Base-by-base conservation (phyloP, 331 rosid genomes). In the Pyrus hybrid region DNA sequence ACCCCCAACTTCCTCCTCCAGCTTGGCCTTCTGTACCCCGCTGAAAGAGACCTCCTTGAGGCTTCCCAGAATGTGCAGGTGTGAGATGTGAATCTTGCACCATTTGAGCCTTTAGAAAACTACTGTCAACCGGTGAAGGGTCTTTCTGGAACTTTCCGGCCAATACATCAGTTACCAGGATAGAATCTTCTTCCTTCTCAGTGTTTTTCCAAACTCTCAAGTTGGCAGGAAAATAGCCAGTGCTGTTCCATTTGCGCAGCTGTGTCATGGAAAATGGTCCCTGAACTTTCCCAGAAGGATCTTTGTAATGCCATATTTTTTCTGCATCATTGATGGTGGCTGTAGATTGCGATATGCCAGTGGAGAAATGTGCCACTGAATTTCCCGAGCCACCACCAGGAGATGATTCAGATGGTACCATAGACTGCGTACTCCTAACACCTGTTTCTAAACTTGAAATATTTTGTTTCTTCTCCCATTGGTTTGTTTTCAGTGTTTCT, bases 251-350 rank as follows among this genome's bases (percentile, higher is more conserved):
- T 79, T 95, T 95, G 25, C 99, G 93, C 32, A 95, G 83, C 82
- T 95, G 99, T 69, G 83, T 82, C 73, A 91, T 88, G 30, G 98
- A 95, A 88, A 95, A 95, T 56, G 99, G 98, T 68, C 99, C 99
- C 85, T 95, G 99, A 70, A 90, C 79, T 86, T 95, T 95, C 64
- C 96, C 99, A 9, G 97, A 83, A 23, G 99, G 99, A 86, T 95
- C 99, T 81, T 88, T 73, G 78, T 95, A 95, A 80, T 80, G 90
- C 99, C 99, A 92, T 20, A 82, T 83, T 83, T 92, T 95, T 80
- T 95, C 98, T 33, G 91, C 30, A 76, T 95, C 99, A 80, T 90
- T 92, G 73, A 86, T 64, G 76, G 82, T 77, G 76, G 87, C 70
- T 10, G 81, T 82, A 49, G 89, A 75, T 53, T 80, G 85, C 17